Conservation (phyloP, 2,329 filamentous ascomycete genomes). For the Fusarium keratoplasticum region DNA sequence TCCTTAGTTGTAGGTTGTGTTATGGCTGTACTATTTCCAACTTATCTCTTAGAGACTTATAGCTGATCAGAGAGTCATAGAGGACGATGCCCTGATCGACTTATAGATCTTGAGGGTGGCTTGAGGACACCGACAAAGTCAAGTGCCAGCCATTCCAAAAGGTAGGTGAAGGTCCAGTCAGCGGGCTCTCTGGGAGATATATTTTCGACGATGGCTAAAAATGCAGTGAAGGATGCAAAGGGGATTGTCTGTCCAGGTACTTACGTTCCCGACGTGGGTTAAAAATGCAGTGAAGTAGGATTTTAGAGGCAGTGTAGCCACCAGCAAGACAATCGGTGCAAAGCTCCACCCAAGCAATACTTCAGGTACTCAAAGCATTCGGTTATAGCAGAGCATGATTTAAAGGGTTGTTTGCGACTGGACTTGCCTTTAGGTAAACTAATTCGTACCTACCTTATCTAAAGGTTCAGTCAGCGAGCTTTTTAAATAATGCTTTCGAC, state of each 20-base stretch:
- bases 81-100: not conserved
- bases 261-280: not conserved
- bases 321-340: too few relatives aligned
- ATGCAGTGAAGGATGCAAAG: not conserved
- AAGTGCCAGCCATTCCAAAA: not conserved
- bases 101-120: not conserved
- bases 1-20: not conserved
- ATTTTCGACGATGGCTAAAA: not conserved
- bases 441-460: too few relatives aligned
- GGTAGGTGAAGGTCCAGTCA: not conserved
- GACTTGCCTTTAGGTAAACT: too few relatives aligned
- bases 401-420: too few relatives aligned
- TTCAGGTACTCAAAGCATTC: too few relatives aligned
- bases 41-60: not conserved
- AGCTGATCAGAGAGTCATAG: not conserved
- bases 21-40: not conserved
- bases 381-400: too few relatives aligned
- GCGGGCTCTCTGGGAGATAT: too few relatives aligned
- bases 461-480: too few relatives aligned
- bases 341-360: too few relatives aligned
- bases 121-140: not conserved
- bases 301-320: too few relatives aligned
- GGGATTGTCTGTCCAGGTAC: not conserved
- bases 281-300: too few relatives aligned
- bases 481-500: too few relatives aligned